Conservation (phyloP, 192 early-diverging fungal species). For the Kappamyces sp. region DNA sequence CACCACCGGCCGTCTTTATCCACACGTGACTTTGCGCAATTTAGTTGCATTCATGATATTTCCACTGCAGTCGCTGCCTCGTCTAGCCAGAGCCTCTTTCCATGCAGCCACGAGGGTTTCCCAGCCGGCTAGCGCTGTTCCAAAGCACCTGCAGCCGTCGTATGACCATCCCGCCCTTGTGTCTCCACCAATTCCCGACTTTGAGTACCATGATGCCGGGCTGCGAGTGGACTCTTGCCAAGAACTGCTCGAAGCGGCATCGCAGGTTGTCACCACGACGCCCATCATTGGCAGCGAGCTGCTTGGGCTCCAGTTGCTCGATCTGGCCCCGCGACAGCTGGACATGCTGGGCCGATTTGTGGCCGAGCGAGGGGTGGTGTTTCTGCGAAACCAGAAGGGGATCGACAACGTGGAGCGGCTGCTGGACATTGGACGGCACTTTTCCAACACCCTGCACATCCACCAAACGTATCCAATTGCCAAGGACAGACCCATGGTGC, state of each 20-base stretch:
- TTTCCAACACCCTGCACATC: conserved; percentile 30
- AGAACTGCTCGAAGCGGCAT: conserved; percentile 3
- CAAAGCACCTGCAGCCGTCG: conserved; percentile 3
- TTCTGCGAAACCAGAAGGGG: conserved; percentile 62
- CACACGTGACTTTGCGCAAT: no score
- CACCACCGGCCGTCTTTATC: no score
- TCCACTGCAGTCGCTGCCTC: no score
- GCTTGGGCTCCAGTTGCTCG: conserved; percentile 47
- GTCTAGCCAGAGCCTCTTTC: no score
- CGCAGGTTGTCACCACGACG: conserved; percentile 18
- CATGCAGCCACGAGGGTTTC: no score
- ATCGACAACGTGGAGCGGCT: conserved; percentile 41
- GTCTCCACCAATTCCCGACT: conserved; percentile 1
- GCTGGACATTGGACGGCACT: conserved; percentile 44
- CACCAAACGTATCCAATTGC: conserved; percentile 23
- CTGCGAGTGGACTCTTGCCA: neutral
- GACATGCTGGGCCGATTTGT: conserved; percentile 58
- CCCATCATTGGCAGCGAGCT: conserved; percentile 63
- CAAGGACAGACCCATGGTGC: conserved; percentile 15
- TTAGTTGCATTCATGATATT: no score
- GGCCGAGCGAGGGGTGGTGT: conserved; percentile 62
- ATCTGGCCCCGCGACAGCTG: conserved; percentile 55
- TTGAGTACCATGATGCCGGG: conserved; percentile 8
- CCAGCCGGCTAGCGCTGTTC: no score
- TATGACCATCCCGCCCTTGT: conserved; percentile 6